Conservation (phyloP, 352 stramenopile species). For the Elongisporangium undulatum region DNA sequence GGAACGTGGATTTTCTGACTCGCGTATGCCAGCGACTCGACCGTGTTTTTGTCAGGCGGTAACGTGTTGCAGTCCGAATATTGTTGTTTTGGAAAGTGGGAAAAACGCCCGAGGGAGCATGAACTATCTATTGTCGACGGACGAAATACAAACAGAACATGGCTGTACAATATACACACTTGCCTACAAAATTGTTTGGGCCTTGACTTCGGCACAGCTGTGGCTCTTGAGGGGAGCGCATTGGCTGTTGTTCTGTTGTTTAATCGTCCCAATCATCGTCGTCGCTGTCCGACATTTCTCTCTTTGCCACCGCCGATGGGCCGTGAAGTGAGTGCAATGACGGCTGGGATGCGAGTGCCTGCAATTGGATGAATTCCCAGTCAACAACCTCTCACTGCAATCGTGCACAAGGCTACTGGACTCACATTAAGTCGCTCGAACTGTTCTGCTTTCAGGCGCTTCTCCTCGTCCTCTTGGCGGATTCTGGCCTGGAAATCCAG, state of each 20-base stretch:
- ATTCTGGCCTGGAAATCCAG: conserved; percentile 62
- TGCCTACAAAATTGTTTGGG: conserved; percentile 20
- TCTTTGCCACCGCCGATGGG: conserved; percentile 5
- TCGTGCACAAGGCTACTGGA: not conserved
- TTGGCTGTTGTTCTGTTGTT: too few relatives aligned
- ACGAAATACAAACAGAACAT: conserved; percentile 6
- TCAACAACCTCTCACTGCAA: conserved; percentile 1
- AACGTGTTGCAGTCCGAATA: conserved; percentile 5
- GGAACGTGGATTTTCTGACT: conserved; percentile 46
- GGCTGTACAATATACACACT: conserved; percentile 33
- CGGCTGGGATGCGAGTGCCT: conserved; percentile 63
- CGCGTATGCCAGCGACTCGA: conserved; percentile 45
- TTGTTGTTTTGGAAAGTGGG: conserved; percentile 7
- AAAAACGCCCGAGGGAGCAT: not conserved
- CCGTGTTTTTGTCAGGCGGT: conserved; percentile 33
- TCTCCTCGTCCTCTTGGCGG: conserved; percentile 58
- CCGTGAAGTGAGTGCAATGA: conserved; percentile 59
- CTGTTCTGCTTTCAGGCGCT: conserved; percentile 52
- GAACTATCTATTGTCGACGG: conserved; percentile 36
- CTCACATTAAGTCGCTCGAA: conserved; percentile 69
- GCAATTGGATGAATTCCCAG: conserved; percentile 5
- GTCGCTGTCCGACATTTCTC: conserved; percentile 52
- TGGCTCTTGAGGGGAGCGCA: not conserved
- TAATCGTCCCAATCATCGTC: conserved; percentile 85
- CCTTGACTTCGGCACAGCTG: not conserved